Evolutionary conservation across 179 eudicot genomes (phyloP).

Genomic region (Spinacia oleracea): DNA sequence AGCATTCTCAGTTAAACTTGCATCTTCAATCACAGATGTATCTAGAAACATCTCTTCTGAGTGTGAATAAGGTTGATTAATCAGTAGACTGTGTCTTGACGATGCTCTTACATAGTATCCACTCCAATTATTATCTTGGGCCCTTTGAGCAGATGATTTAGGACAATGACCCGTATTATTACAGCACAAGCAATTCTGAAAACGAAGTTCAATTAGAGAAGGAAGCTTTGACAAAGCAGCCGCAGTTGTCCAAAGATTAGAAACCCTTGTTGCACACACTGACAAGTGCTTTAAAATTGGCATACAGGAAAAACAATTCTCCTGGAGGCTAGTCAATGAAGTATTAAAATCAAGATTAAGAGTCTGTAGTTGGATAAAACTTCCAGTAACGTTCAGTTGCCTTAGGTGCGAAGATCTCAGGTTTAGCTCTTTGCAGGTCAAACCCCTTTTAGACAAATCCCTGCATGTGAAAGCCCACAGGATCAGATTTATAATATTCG

Average conservation of each 20-base stretch:
- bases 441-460: slow-evolving; percentile 34
- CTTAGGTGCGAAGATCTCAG: slow-evolving; percentile 31
- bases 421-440: slow-evolving; percentile 30
- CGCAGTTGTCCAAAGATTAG: slow-evolving; percentile 39
- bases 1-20: slow-evolving; percentile 15
- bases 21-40: slow-evolving; percentile 27
- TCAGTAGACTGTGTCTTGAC: slow-evolving; percentile 11
- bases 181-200: slow-evolving; percentile 41
- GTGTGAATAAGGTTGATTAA: slow-evolving; percentile 15
- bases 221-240: slow-evolving; percentile 34
- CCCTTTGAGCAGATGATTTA: slow-evolving; percentile 24
- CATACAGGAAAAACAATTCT: slow-evolving; percentile 34
- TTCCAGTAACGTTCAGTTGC: slow-evolving; percentile 31
- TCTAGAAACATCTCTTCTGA: slow-evolving; percentile 19
- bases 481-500: background rate
- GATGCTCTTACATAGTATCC: slow-evolving; percentile 11
- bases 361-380: slow-evolving; percentile 26
- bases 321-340: slow-evolving; percentile 34
- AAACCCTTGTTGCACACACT: slow-evolving; percentile 34
- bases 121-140: slow-evolving; percentile 11
- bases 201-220: slow-evolving; percentile 32
- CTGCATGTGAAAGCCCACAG: slow-evolving; percentile 22
- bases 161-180: slow-evolving; percentile 33
- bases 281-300: slow-evolving; percentile 34
- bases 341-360: slow-evolving; percentile 36